Conservation (phyloP, 257 asterid species). For the Linaria vulgaris region DNA sequence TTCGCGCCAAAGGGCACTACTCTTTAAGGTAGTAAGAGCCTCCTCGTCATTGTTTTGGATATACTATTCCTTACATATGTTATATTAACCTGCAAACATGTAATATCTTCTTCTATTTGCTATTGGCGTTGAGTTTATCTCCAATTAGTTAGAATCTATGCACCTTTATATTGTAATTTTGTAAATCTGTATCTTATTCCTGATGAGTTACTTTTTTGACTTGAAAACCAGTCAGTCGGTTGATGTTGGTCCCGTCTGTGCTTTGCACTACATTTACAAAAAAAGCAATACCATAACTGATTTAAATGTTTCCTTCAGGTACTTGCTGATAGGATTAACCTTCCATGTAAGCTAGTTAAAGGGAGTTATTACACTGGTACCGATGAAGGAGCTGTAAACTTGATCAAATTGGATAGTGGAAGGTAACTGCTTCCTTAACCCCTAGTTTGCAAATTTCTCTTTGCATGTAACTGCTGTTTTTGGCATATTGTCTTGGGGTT, state of each 20-base stretch:
- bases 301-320: constrained; percentile 57
- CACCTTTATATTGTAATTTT: neutral
- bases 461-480: constrained; percentile 7
- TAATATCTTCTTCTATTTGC: neutral
- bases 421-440: constrained; percentile 48
- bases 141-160: neutral
- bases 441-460: neutral
- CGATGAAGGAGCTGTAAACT: constrained; percentile 98
- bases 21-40: constrained; percentile 73
- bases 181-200: neutral
- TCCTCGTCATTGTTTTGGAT: constrained; percentile 23
- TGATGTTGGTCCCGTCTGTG: neutral
- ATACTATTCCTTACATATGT: constrained; percentile 8
- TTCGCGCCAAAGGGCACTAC: constrained; percentile 97
- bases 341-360: constrained; percentile 92
- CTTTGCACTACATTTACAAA: neutral
- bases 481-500: neutral
- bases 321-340: constrained; percentile 90
- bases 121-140: neutral
- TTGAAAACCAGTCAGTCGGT: neutral
- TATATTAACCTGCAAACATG: neutral
- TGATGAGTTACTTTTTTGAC: neutral
- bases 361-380: constrained; percentile 98
- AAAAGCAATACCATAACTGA: constrained; percentile 19
- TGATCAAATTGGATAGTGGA: constrained; percentile 86